A percentile compares a stretch with the other conserved stretches of the same genome.
Conservation (phyloP, 163 green algal genomes). For the Dunaliella salina region DNA sequence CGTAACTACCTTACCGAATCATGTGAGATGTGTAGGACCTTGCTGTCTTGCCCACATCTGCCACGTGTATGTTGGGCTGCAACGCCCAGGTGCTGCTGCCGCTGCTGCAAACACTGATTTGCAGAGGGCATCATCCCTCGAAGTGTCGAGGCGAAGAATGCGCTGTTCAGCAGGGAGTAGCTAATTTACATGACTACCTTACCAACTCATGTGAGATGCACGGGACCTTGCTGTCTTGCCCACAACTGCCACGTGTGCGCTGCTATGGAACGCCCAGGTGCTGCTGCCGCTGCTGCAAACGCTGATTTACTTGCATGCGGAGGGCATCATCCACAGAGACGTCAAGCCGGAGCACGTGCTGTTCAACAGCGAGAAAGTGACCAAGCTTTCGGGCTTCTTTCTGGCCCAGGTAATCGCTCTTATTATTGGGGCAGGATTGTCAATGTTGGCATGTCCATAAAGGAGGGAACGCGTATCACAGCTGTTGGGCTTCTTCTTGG, state of each 20-base stretch:
- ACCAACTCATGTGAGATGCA: too few relatives aligned
- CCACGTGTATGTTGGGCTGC: background rate
- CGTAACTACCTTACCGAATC: too few relatives aligned
- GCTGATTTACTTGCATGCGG: conserved; percentile 38
- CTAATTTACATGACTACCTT: too few relatives aligned
- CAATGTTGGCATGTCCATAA: too few relatives aligned
- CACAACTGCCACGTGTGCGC: background rate
- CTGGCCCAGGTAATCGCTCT: conserved; percentile 23
- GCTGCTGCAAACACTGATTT: conserved; percentile 38
- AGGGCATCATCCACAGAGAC: conserved; percentile 42
- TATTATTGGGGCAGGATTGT: too few relatives aligned
- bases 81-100: conserved; percentile 31
- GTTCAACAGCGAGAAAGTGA: conserved; percentile 42
- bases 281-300: conserved; percentile 39
- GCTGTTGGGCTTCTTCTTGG: too few relatives aligned
- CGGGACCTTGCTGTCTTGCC: background rate
- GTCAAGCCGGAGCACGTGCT: conserved; percentile 48
- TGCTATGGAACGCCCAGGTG: conserved; percentile 12
- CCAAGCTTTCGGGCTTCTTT: conserved; percentile 40
- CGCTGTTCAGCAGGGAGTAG: conserved; percentile 42
- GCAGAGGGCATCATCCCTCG: conserved; percentile 38
- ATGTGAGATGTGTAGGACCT: too few relatives aligned
- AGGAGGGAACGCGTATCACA: too few relatives aligned
- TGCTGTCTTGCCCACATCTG: too few relatives aligned
- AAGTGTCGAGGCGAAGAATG: conserved; percentile 43